These are phyloP conservation scores for Lecanicillium sp. DNA, from an alignment of 2,329 filamentous ascomycete species.

Conservation along the genomic window DNA sequence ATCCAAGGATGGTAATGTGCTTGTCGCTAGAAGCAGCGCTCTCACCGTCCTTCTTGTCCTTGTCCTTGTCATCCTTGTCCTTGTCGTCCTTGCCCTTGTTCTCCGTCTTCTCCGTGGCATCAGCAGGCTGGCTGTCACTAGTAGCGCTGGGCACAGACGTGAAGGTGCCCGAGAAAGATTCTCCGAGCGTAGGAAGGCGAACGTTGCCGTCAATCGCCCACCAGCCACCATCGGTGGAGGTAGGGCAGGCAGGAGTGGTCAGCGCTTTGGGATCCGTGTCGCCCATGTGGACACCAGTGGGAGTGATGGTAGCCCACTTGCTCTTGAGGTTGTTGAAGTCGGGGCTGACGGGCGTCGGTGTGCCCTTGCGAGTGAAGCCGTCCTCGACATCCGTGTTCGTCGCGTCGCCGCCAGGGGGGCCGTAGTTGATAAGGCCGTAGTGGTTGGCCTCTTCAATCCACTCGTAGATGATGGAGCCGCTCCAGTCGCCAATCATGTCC, in stretches of 20 bases:
- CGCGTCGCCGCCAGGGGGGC: constrained; percentile 46
- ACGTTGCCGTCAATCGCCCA: constrained; percentile 71
- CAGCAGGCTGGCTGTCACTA: constrained; percentile 15
- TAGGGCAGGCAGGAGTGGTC: constrained; percentile 63
- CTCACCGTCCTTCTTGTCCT: constrained; percentile 14
- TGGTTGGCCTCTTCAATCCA: constrained; percentile 82
- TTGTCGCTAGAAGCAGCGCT: constrained; percentile 18
- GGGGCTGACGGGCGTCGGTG: constrained; percentile 64
- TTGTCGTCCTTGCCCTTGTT: constrained; percentile 12
- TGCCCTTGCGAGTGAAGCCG: constrained; percentile 65
- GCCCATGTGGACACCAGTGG: constrained; percentile 59
- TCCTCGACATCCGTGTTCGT: constrained; percentile 53
- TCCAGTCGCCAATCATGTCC: constrained; percentile 65
- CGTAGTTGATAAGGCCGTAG: constrained; percentile 78
- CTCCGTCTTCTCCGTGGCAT: constrained; percentile 6
- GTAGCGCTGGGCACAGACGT: constrained; percentile 17
- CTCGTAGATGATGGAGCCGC: constrained; percentile 79
- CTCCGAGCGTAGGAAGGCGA: constrained; percentile 62
- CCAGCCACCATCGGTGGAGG: constrained; percentile 65
- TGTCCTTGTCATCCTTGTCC: constrained; percentile 3
- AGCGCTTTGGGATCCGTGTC: constrained; percentile 58
- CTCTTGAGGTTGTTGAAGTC: constrained; percentile 74
- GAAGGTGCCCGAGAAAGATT: constrained; percentile 33
- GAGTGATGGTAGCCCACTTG: constrained; percentile 68
- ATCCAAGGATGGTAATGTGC: constrained; percentile 24